Evolutionary conservation across 768 basidiomycete species (phyloP), one percentile per base, ranked within the genome.

Genomic region (Cantharellus anzutake): DNA sequence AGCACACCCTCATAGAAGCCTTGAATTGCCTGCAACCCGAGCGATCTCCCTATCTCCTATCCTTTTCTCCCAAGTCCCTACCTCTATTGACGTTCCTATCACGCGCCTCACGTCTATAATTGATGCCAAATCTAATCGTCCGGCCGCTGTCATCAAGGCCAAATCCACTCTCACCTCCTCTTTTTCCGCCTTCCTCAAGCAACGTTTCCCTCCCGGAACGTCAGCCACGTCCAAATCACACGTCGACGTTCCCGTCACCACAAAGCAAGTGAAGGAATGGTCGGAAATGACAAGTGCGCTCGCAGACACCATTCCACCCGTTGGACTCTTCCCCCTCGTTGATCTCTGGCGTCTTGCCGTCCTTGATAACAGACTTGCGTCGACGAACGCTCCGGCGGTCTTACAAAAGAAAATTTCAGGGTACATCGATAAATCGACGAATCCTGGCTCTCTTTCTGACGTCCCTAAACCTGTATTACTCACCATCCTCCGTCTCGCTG

Each of bases 321-420:
- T 75, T 4, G 72, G 78, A 42, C 73, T 89, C 39, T 94, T 93
- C 72, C 90, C 91, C 0, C 67, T 92, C 3, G 76, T 82, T 5
- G 91, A 94, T 66, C 73, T 92, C 63, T 86, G 88, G 83, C 76
- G 89, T 1, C 74, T 92, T 5, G 83, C 82, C 0, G 68, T 87
- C 16, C 76, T 92, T 29, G 82, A 88, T 67, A 72, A 76, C 0
- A 67, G 74, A 0, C 77, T 81, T 16, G 75, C 77, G 0, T 53
- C 58, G 5, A 41, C 62, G 16, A 37, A 16, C 14, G 39, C 38
- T 29, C 60, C 55, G 35, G 60, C 52, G 41, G 29, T 37, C 29
- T 20, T 42, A 42, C 40, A 53, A 42, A 29, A 51, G 44, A 44
- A 44, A 60, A 16, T 56, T 51, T 14, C 40, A 42, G 38, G 29